These are phyloP conservation scores for Apophysomyces variabilis DNA, from an alignment of 371 early-diverging fungal species.

Conservation along the genomic window DNA sequence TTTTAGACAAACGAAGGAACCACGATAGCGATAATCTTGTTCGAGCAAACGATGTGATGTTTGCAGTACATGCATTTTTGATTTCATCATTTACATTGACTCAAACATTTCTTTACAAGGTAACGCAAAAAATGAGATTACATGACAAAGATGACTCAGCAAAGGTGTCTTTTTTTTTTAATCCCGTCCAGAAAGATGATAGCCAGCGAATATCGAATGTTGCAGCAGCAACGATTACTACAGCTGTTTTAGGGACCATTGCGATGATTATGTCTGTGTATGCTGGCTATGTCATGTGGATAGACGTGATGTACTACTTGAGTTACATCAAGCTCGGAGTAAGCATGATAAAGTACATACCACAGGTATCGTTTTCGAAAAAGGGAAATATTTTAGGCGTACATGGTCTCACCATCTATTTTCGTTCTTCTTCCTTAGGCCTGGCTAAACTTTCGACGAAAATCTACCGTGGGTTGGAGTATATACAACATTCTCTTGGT, in stretches of 20 bases:
- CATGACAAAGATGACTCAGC: background rate
- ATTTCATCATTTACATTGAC: constrained; percentile 68
- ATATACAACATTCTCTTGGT: constrained; percentile 87
- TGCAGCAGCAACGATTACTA: constrained; percentile 41
- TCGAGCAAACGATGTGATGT: constrained; percentile 87
- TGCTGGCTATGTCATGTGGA: constrained; percentile 46
- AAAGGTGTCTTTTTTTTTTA: constrained; percentile 3
- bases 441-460: constrained; percentile 73
- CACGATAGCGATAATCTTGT: constrained; percentile 75
- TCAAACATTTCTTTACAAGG: constrained; percentile 82
- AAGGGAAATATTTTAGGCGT: background rate
- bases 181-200: constrained; percentile 43
- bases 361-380: constrained; percentile 62
- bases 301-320: constrained; percentile 77
- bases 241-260: constrained; percentile 44
- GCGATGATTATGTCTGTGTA: constrained; percentile 33
- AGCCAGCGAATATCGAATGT: constrained; percentile 46
- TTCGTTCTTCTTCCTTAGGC: constrained; percentile 38
- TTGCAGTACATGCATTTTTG: constrained; percentile 83
- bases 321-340: constrained; percentile 80
- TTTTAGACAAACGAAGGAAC: constrained; percentile 65
- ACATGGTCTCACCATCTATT: background rate
- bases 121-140: constrained; percentile 22
- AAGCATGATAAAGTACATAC: constrained; percentile 87
- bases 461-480: constrained; percentile 93